Base-by-base conservation (phyloP, 139 green algal species). In the Trebouxia sp. region DNA sequence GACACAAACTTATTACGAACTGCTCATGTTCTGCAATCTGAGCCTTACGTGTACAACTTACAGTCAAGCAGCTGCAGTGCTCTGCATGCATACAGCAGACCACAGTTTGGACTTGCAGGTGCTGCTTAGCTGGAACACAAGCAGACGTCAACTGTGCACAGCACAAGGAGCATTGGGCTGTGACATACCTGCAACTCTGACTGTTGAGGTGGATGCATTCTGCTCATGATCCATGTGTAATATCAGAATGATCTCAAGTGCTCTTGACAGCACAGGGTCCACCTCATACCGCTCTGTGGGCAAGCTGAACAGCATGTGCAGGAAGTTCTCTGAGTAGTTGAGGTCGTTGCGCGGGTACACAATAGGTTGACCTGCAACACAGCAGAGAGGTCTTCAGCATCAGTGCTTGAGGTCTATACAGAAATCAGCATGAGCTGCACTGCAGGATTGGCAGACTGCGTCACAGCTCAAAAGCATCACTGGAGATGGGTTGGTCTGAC, bases 171-270 rank as follows among this genome's bases (percentile, higher is more conserved):
- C n/a, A n/a, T n/a, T n/a, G n/a, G n/a, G n/a, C n/a, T n/a, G 17
- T 58, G 48, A 28, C 9, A 12, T 48, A 83, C 82, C 82, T 75
- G 88, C 88, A 22, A 83, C 86, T 55, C 90, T 84, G 32, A 94
- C 89, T 3, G 90, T 93, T 22, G 81, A 89, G 6, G 90, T 93
- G 62, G 83, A 90, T 7, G 89, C 90, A 80, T 93, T 93, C 76
- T 93, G 90, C 75, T 94, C 90, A 83, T 94, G 90, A 79, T 94
- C 90, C 78, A 90, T 85, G 83, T 94, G 90, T 74, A 93, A 74
- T 58, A 93, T 92, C n/a, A 94, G 77, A 75, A 94, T 89, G 45
- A 88, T 76, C 37, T 94, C 90, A 39, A 94, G 67, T 3, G 87
- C 88, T 43, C 82, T 67, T 47, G 85, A 83, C 62, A 87, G 62